Percentiles rank a stretch among this genome's conserved stretches.
phyloP scores from a whole-genome alignment of 352 stramenopile species.

The Poterioochromonas sp. region DNA sequence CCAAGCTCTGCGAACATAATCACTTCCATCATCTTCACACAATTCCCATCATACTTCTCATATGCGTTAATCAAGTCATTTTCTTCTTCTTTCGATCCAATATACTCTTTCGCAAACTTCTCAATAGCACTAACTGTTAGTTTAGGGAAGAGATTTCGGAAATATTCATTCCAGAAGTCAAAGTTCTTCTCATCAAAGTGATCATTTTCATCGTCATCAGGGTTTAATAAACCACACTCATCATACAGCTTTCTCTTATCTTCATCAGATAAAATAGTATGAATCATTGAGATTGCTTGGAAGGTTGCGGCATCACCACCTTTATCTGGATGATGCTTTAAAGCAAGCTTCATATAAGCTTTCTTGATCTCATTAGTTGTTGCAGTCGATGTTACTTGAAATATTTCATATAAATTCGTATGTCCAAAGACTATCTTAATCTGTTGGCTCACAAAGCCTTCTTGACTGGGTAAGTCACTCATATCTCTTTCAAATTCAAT shows the following conservation, averaged over 20 bases:
- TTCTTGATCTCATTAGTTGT: constrained; percentile 6
- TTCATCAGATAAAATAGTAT: constrained; percentile 65
- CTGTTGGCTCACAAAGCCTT: background rate
- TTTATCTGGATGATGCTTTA: constrained; percentile 71
- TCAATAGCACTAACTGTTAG: constrained; percentile 65
- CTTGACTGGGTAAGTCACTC: too few species aligned
- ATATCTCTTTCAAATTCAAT: too few species aligned
- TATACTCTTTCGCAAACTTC: constrained; percentile 64
- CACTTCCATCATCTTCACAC: constrained; percentile 63
- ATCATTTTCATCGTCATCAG: constrained; percentile 48
- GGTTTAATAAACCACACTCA: constrained; percentile 61
- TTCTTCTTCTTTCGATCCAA: constrained; percentile 67
- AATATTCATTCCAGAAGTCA: constrained; percentile 63
- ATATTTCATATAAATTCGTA: constrained; percentile 5
- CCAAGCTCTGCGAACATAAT: constrained; percentile 74
- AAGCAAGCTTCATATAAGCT: constrained; percentile 31
- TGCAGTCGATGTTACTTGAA: background rate
- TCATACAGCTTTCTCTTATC: constrained; percentile 66
- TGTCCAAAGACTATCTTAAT: background rate
- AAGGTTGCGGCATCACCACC: constrained; percentile 72
- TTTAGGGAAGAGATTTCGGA: constrained; percentile 70
- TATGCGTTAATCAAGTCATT: constrained; percentile 66
- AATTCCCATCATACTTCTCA: constrained; percentile 61
- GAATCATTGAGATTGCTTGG: constrained; percentile 68
- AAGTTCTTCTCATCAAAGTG: constrained; percentile 33